Percentiles rank a stretch among this genome's conserved stretches.
phyloP scores from a whole-genome alignment of 306 rosid species.

The Aeschynomene evenia region DNA sequence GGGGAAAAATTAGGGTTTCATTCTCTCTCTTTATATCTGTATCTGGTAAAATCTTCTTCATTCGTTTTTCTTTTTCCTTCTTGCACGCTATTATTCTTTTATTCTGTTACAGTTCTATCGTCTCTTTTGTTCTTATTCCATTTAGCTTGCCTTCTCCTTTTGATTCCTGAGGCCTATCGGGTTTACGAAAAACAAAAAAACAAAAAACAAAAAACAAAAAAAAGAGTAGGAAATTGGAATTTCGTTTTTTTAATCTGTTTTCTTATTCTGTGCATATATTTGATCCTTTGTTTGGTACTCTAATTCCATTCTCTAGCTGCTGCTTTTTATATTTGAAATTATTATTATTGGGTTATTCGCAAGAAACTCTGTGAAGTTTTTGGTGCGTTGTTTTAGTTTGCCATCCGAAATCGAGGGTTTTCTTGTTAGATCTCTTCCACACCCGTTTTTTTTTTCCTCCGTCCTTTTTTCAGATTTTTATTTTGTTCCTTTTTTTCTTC shows the following conservation, averaged over 20 bases:
- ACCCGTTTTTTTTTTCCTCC: background rate
- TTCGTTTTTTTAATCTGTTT: constrained; percentile 31
- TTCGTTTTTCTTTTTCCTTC: background rate
- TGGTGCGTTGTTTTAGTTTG: constrained; percentile 98
- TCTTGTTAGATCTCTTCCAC: constrained; percentile 58
- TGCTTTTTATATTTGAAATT: background rate
- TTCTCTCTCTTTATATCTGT: constrained; percentile 4
- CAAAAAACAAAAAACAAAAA: background rate
- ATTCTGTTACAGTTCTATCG: background rate
- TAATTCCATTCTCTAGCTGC: constrained; percentile 44
- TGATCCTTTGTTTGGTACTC: constrained; percentile 30
- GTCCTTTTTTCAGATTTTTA: background rate
- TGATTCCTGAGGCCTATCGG: constrained; percentile 12
- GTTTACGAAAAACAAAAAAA: constrained; percentile 7
- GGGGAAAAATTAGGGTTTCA: constrained; percentile 51
- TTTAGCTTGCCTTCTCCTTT: background rate
- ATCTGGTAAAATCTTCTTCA: constrained; percentile 26
- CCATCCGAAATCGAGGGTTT: constrained; percentile 89
- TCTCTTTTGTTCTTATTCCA: background rate
- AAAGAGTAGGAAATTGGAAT: constrained; percentile 17
- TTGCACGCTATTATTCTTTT: constrained; percentile 9
- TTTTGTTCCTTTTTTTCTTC: background rate
- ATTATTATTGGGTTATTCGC: constrained; percentile 34
- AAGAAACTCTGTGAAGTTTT: constrained; percentile 83
- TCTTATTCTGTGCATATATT: constrained; percentile 41